Percentiles rank a stretch among this genome's conserved stretches.
These are phyloP conservation scores for Maudiozyma bulderi DNA, from an alignment of 805 yeast genomes.

Conservation along the genomic window DNA sequence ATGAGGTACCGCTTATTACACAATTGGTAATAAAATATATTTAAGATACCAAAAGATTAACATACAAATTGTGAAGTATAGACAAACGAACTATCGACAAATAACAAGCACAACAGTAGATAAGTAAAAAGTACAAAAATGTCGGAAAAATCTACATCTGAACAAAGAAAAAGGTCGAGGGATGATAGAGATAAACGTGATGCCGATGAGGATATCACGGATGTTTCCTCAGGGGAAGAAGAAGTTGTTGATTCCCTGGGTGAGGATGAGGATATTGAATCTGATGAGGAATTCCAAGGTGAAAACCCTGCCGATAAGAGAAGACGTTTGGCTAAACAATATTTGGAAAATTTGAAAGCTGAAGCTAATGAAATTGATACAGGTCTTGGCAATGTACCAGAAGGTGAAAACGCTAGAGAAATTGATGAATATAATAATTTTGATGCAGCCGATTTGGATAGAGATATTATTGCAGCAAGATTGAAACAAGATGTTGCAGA, in stretches of 20 bases:
- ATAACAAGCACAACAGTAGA: not conserved
- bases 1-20: not conserved
- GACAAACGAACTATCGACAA: not conserved
- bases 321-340: conserved; percentile 88
- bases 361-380: conserved; percentile 39
- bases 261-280: conserved; percentile 39
- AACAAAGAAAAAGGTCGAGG: conserved; percentile 19
- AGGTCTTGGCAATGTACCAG: conserved; percentile 4
- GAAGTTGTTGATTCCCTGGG: conserved; percentile 31
- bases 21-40: too few species aligned
- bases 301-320: conserved; percentile 91
- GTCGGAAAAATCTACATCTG: conserved; percentile 1
- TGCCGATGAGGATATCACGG: conserved; percentile 49
- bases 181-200: conserved; percentile 8
- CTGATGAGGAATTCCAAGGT: conserved; percentile 62
- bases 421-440: conserved; percentile 41
- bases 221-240: conserved; percentile 40
- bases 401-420: conserved; percentile 8
- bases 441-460: conserved; percentile 86
- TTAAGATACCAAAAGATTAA: too few species aligned
- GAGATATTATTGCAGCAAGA: conserved; percentile 73
- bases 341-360: conserved; percentile 64
- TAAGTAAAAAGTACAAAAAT: not conserved
- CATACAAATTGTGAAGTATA: too few species aligned
- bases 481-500: conserved; percentile 85